Base-by-base conservation (phyloP, 805 yeast species). In the Kazachstania psychrophila region DNA sequence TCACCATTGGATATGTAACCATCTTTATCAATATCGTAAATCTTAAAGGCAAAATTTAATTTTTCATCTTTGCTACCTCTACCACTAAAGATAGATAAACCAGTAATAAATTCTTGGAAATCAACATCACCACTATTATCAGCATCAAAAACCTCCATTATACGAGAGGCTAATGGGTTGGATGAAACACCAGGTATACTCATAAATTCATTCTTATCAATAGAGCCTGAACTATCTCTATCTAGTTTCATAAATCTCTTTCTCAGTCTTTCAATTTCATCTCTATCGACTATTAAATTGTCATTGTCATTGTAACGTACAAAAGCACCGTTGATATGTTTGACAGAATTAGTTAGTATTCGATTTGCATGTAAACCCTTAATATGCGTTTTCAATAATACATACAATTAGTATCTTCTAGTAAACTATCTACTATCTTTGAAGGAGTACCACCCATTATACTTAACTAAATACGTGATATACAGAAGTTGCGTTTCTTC, bases 1-100 rank as follows among this genome's bases (percentile, higher is more conserved):
- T 92, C 99, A 17, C 98, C 99, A 55, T 89, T 89, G 3, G 96
- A 88, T 25, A 92, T 85, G 56, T 54, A 87, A 0, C 98, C 98
- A 56, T 92, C 99, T 38, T 86, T 71, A 60, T 92, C 99, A 44
- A 92, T 86, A 56, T 92, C 99, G 55, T 92, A 92, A 14, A 92
- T 86, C 52, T 79, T 83, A 63, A 92, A 92, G 9, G 96, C 92
- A 65, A 94, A 92, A 53, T 68, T 69, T 41, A 89, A 69, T 60
- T 87, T 89, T 47, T 86, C 96, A 37, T 77, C 79, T 33, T 76
- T 75, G 17, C 78, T 72, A 1, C 94, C 84, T 51, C 83, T 79
- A 4, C 88, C 80, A 36, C 95, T 82, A 54, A 92, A 92, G 3
- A 88, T 87, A 3, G 94, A 81, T 31, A 86, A 66, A 2, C 89